Evolutionary conservation across 371 early-diverging fungal genomes (phyloP).

Genomic region (Choanephora cucurbitarum): DNA sequence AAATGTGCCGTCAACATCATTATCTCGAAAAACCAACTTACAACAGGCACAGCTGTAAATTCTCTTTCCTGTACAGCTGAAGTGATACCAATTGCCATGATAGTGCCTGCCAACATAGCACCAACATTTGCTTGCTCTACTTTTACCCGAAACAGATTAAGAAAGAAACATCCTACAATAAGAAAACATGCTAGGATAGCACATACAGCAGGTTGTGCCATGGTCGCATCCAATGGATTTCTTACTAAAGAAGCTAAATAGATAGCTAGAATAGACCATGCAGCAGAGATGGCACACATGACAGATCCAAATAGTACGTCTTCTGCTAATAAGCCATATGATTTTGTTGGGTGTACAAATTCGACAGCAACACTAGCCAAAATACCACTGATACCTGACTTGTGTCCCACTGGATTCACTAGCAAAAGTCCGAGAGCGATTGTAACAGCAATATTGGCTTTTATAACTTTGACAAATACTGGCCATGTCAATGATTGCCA

Average conservation of each 20-base stretch:
- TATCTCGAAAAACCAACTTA: conserved; percentile 11
- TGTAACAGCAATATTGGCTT: conserved; percentile 47
- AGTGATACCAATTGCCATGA: conserved; percentile 43
- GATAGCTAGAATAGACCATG: conserved; percentile 42
- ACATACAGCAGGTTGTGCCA: conserved; percentile 35
- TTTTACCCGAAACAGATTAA: conserved; percentile 43
- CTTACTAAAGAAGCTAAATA: conserved; percentile 37
- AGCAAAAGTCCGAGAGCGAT: conserved; percentile 36
- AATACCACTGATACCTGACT: conserved; percentile 26
- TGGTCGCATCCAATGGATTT: conserved; percentile 18
- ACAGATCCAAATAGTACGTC: conserved; percentile 38
- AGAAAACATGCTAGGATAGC: conserved; percentile 34
- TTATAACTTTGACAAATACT: conserved; percentile 38
- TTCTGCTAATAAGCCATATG: conserved; percentile 44
- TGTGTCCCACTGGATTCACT: conserved; percentile 29
- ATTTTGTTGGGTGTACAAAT: conserved; percentile 48
- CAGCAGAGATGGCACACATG: conserved; percentile 43
- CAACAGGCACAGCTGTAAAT: conserved; percentile 31
- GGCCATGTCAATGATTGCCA: conserved; percentile 48
- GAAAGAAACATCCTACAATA: conserved; percentile 35
- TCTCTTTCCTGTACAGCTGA: conserved; percentile 29
- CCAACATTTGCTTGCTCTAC: conserved; percentile 50
- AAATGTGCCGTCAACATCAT: neutral
- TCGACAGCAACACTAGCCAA: conserved; percentile 46
- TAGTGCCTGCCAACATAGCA: conserved; percentile 50